These are phyloP conservation scores for Eutrema salsugineum DNA, from an alignment of 441 rosid species.

Conservation along the genomic window DNA sequence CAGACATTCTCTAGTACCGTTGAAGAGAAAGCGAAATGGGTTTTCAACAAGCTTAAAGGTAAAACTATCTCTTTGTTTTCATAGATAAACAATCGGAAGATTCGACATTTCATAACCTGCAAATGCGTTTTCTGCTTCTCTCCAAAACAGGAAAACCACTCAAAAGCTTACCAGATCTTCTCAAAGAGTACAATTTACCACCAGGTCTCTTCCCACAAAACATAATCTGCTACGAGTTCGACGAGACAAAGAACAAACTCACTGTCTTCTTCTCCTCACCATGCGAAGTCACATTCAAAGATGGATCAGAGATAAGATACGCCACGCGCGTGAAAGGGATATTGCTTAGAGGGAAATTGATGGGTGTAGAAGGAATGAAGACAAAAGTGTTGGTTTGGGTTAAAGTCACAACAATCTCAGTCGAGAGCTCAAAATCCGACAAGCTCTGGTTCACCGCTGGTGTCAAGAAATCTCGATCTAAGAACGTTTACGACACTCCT, in stretches of 20 bases:
- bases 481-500: conserved; percentile 60
- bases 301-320: conserved; percentile 75
- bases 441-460: conserved; percentile 96
- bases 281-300: conserved; percentile 83
- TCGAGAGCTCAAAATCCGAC: conserved; percentile 79
- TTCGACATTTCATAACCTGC: neutral
- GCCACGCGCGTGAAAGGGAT: conserved; percentile 80
- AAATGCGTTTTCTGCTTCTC: neutral
- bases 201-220: conserved; percentile 88
- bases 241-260: conserved; percentile 74
- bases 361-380: conserved; percentile 91
- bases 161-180: conserved; percentile 76
- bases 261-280: conserved; percentile 67
- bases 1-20: conserved; percentile 82
- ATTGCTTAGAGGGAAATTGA: conserved; percentile 69
- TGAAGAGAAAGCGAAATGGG: conserved; percentile 94
- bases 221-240: conserved; percentile 81
- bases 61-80: neutral
- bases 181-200: conserved; percentile 81
- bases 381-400: conserved; percentile 93
- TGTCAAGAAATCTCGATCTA: conserved; percentile 78
- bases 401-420: conserved; percentile 67
- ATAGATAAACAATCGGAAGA: neutral
- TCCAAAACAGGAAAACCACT: conserved; percentile 53
- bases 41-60: conserved; percentile 95